These are phyloP conservation scores for Aspergillus udagawae DNA, from an alignment of 2,329 filamentous ascomycete species.

Conservation along the genomic window DNA sequence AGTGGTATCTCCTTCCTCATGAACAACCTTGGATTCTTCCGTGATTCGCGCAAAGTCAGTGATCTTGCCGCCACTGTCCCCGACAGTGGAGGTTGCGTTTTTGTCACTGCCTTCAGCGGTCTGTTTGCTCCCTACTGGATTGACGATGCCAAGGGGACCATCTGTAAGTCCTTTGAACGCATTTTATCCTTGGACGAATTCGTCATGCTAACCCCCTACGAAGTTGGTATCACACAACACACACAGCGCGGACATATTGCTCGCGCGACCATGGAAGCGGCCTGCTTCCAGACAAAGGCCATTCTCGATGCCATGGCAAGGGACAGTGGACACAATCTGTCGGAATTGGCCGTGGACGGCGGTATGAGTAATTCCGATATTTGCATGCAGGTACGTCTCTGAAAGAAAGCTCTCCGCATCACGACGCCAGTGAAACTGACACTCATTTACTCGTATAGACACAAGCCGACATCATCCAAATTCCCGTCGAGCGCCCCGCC, in stretches of 20 bases:
- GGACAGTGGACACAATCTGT: slow-evolving; percentile 72
- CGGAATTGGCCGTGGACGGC: slow-evolving; percentile 76
- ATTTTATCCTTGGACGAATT: background rate
- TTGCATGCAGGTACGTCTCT: slow-evolving; percentile 68
- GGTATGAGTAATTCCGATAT: slow-evolving; percentile 86
- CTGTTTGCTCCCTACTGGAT: slow-evolving; percentile 95
- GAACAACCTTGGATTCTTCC: slow-evolving; percentile 62
- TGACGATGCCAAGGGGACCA: slow-evolving; percentile 82
- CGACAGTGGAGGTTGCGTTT: slow-evolving; percentile 78
- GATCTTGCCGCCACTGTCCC: slow-evolving; percentile 61
- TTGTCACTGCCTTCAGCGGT: slow-evolving; percentile 88
- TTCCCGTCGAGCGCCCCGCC: slow-evolving; percentile 74
- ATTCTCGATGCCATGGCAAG: slow-evolving; percentile 89
- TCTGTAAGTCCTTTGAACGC: slow-evolving; percentile 53
- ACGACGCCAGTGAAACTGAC: slow-evolving; percentile 9
- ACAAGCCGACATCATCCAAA: slow-evolving; percentile 80
- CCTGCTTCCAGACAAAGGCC: slow-evolving; percentile 87
- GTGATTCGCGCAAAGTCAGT: slow-evolving; percentile 59
- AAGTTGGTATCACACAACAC: slow-evolving; percentile 77
- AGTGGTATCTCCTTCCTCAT: slow-evolving; percentile 73
- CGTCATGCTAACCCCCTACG: slow-evolving; percentile 7
- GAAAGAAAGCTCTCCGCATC: background rate
- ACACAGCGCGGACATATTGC: slow-evolving; percentile 83
- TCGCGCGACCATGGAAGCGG: slow-evolving; percentile 83
- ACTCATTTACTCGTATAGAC: slow-evolving; percentile 46